These are phyloP conservation scores for Schizophyllum commune DNA, from an alignment of 1,284 basidiomycete species.

Conservation along the genomic window DNA sequence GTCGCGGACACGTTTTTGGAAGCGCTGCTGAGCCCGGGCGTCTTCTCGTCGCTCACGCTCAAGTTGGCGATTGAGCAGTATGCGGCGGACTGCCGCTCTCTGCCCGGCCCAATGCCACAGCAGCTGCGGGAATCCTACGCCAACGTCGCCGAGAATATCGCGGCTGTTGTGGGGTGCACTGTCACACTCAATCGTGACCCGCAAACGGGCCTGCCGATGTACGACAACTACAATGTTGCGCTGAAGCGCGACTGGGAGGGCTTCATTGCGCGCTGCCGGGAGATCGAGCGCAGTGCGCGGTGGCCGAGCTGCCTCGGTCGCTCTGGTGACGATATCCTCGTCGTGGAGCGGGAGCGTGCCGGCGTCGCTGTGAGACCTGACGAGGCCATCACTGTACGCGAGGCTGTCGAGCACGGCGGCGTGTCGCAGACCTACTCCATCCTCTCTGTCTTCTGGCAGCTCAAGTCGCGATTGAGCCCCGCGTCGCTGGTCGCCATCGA, in stretches of 20 bases:
- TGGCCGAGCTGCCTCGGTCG: conserved; percentile 71
- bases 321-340: conserved; percentile 44
- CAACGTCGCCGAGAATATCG: conserved; percentile 69
- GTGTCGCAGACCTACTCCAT: conserved; percentile 45
- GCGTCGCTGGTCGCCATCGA: conserved; percentile 51
- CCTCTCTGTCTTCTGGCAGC: conserved; percentile 51
- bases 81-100: conserved; percentile 58
- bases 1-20: conserved; percentile 73
- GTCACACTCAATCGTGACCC: conserved; percentile 67
- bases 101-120: conserved; percentile 49
- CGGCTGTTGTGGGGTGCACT: conserved; percentile 80
- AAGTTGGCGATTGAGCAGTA: conserved; percentile 79
- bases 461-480: conserved; percentile 50
- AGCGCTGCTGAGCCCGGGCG: conserved; percentile 78
- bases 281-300: conserved; percentile 77
- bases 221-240: conserved; percentile 75
- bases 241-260: conserved; percentile 91
- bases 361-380: conserved; percentile 48
- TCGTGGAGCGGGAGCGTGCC: conserved; percentile 75
- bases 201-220: conserved; percentile 71
- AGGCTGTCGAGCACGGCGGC: conserved; percentile 22
- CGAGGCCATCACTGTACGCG: conserved; percentile 52
- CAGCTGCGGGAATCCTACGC: conserved; percentile 55
- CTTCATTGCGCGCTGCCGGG: conserved; percentile 81
- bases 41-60: conserved; percentile 79